Percentiles rank a stretch among this genome's conserved stretches.
phyloP scores from a whole-genome alignment of 169 alveolate genomes.

The Blepharisma undulans region DNA sequence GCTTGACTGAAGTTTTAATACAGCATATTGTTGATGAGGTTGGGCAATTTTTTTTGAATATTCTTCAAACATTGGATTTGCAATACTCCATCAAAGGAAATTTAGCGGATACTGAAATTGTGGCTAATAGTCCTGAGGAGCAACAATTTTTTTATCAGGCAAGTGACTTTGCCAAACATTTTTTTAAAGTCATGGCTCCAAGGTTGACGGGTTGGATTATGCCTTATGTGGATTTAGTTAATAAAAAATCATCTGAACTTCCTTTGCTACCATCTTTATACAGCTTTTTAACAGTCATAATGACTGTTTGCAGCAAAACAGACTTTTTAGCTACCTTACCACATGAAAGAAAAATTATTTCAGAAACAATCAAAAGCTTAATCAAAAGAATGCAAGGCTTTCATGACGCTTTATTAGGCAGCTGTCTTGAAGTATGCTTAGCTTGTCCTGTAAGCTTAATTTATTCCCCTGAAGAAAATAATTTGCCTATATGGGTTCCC shows the following conservation, averaged over 20 bases:
- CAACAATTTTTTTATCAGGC: conserved; percentile 46
- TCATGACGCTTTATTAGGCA: conserved; percentile 46
- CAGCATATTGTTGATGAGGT: conserved; percentile 8
- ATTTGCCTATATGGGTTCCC: background rate
- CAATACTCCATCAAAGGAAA: background rate
- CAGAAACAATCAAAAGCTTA: conserved; percentile 38
- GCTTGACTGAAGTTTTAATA: background rate
- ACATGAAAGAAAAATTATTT: background rate
- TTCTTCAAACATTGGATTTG: background rate
- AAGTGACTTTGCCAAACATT: conserved; percentile 45
- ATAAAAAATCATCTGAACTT: conserved; percentile 32
- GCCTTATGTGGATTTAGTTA: conserved; percentile 21
- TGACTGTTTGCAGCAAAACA: conserved; percentile 37
- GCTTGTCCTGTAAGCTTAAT: conserved; percentile 53
- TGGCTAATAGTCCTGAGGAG: conserved; percentile 53
- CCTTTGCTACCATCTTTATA: conserved; percentile 55
- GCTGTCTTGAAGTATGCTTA: conserved; percentile 48
- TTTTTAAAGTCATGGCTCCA: conserved; percentile 40
- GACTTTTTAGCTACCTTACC: conserved; percentile 18
- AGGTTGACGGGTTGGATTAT: conserved; percentile 54
- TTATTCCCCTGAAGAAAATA: conserved; percentile 9
- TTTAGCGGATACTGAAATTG: background rate
- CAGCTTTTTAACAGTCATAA: conserved; percentile 18
- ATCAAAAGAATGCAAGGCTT: conserved; percentile 51
- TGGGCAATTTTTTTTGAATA: background rate